Evolutionary conservation across 2,329 filamentous ascomycete genomes (phyloP).

Genomic region (Huntiella bhutanensis): DNA sequence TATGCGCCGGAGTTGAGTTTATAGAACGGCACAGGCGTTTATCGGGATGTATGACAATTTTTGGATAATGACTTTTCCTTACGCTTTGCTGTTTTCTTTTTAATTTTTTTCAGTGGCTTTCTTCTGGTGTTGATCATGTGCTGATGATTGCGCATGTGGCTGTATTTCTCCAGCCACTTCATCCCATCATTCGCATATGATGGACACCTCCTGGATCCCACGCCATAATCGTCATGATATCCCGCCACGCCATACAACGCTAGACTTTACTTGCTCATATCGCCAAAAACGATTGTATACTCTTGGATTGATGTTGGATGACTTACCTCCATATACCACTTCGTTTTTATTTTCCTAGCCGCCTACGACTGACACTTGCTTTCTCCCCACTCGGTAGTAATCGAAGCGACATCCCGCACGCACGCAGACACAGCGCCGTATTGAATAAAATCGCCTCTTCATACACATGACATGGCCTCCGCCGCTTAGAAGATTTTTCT

Average conservation of each 20-base stretch:
- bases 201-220: too few relatives aligned
- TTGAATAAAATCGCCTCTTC: not conserved
- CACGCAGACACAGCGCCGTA: not conserved
- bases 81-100: not conserved
- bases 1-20: not conserved
- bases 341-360: not conserved
- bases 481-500: too few relatives aligned
- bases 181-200: too few relatives aligned
- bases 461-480: too few relatives aligned
- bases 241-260: not conserved
- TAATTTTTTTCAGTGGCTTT: not conserved
- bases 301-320: conserved; percentile 4
- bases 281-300: not conserved
- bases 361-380: conserved; percentile 5
- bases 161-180: too few relatives aligned
- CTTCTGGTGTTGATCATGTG: not conserved
- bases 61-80: conserved; percentile 4
- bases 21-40: conserved; percentile 5
- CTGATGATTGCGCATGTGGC: not conserved
- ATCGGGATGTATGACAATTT: conserved; percentile 4
- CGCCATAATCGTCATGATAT: too few relatives aligned
- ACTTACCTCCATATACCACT: not conserved
- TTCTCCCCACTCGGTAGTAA: conserved; percentile 1
- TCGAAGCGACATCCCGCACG: not conserved
- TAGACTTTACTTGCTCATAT: not conserved